Evolutionary conservation across 495 filamentous ascomycete genomes (phyloP), one percentile per base, ranked within the genome.

Genomic region (Trichocladium uniseriatum): DNA sequence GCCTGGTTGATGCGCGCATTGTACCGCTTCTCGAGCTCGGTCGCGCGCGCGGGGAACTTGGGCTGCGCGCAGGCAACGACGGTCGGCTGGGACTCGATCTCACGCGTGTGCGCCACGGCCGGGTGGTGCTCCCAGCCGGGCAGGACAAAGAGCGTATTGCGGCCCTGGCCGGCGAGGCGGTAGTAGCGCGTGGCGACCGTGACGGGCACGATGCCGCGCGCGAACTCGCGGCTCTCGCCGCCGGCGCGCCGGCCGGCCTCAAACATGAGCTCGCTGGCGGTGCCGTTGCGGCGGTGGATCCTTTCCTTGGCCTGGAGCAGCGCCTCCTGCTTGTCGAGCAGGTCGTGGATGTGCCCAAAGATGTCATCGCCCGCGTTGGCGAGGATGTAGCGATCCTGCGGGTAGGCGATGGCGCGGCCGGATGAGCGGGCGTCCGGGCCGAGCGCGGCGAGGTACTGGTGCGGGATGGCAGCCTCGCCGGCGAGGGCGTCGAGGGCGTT

Each of bases 321-420:
- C 6, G 58, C 56, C 41, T 79, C 75, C 34, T 64, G 64, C 52
- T 60, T 57, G 47, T 73, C 69, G n/a, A 79, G 66, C 48, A 73
- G 44, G 21, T 41, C 40, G 50, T 74, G 69, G 32, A 79, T 49
- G 36, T 62, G 63, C 10, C 45, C 45, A 29, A 67, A 72, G 2
- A 76, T 59, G 48, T 76, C 74, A 34, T 73, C 70, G 8, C 73
- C 73, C 0, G 69, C 61, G 50, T 78, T 77, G 31, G 62, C 72
- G 5, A 79, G 59, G n/a, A 79, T 58, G 57, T 65, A 79, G 21
- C 67, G 60, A 53, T 77, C 74, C 59, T 79, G 75, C 3, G 72
- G 71, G 46, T 65, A 73, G 6, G 67, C 66, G 22, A 74, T 52
- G 36, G 66, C 63, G 43, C 69, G 56, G 0, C 68, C 71, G 1